Evolutionary conservation across 176 grass and related monocot species (phyloP).

Genomic region (Avena eriantha): DNA sequence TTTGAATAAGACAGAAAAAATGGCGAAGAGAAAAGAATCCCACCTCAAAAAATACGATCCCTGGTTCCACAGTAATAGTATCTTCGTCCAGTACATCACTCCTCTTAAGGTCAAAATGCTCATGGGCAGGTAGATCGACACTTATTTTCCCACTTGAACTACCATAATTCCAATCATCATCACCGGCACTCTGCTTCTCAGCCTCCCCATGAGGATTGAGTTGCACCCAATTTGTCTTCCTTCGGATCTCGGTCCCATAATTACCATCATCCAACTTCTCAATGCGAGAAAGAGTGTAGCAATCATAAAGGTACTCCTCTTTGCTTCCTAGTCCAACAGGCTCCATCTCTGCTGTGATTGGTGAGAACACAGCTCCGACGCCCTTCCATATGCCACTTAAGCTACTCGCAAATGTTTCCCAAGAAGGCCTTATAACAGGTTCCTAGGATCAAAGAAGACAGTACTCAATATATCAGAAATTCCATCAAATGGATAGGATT

Average conservation of each 20-base stretch:
- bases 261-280: constrained; percentile 51
- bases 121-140: constrained; percentile 63
- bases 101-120: constrained; percentile 78
- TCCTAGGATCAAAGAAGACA: constrained; percentile 60
- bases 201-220: constrained; percentile 80
- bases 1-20: constrained; percentile 27
- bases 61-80: constrained; percentile 68
- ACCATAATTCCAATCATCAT: constrained; percentile 21
- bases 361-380: constrained; percentile 84
- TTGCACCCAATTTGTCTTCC: constrained; percentile 76
- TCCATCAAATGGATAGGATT: not conserved
- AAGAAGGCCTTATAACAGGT: constrained; percentile 88
- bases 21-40: constrained; percentile 20
- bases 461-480: not conserved
- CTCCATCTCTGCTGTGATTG: constrained; percentile 93
- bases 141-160: constrained; percentile 31
- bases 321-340: constrained; percentile 80
- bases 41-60: constrained; percentile 97
- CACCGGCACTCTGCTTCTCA: constrained; percentile 41
- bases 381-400: constrained; percentile 94
- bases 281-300: constrained; percentile 80
- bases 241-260: constrained; percentile 56
- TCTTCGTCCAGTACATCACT: constrained; percentile 84
- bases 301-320: constrained; percentile 93
- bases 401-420: constrained; percentile 94